Percentiles rank a stretch among this genome's conserved stretches.
These are phyloP conservation scores for Excoecaria agallocha DNA, from an alignment of 345 rosid genomes.

Conservation along the genomic window DNA sequence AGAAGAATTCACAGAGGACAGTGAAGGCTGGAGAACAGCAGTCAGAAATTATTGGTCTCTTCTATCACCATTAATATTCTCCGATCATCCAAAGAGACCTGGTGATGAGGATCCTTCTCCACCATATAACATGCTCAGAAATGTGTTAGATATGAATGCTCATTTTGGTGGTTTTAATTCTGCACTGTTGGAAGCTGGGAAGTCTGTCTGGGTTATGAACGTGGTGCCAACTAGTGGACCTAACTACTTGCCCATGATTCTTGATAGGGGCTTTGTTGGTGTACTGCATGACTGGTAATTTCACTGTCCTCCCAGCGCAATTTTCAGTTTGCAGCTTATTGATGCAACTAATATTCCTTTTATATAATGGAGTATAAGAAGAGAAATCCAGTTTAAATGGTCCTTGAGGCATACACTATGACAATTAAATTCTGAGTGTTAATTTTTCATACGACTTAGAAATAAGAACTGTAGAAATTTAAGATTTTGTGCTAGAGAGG, in stretches of 20 bases:
- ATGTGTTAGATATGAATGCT: conserved; percentile 96
- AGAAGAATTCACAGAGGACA: conserved; percentile 66
- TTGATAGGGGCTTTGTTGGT: conserved; percentile 92
- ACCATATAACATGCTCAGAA: conserved; percentile 94
- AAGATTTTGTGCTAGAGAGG: neutral
- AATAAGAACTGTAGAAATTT: neutral
- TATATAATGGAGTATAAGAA: neutral
- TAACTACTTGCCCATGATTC: conserved; percentile 80
- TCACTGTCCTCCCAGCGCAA: neutral
- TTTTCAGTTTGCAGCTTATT: too few species aligned
- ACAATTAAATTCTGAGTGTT: neutral
- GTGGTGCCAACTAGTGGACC: conserved; percentile 83
- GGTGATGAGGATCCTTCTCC: conserved; percentile 99
- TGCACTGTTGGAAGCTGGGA: conserved; percentile 74
- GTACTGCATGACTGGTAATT: conserved; percentile 89
- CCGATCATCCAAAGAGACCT: conserved; percentile 99
- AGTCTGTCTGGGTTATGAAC: conserved; percentile 97
- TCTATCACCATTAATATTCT: conserved; percentile 92
- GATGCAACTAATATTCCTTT: neutral
- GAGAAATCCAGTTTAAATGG: neutral
- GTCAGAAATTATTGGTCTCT: conserved; percentile 89
- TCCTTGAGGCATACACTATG: neutral
- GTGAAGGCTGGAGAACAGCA: conserved; percentile 53
- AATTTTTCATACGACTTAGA: neutral
- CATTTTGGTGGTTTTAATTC: conserved; percentile 86